phyloP scores from a whole-genome alignment of 352 stramenopile genomes.

The Phytophthora europaea region DNA sequence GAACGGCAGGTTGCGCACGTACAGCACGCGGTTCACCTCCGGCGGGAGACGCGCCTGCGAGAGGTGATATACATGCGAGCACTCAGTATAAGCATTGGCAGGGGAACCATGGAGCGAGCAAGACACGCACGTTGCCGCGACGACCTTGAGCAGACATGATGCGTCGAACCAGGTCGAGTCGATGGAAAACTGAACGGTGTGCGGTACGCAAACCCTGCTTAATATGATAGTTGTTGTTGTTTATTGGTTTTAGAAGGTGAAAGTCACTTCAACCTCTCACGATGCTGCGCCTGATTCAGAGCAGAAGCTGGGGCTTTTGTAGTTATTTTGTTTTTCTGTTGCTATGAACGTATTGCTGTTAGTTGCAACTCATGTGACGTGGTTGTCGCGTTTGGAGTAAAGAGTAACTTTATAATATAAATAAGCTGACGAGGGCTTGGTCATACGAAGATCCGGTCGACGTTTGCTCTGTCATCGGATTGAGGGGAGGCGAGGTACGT shows the following conservation, averaged over 20 bases:
- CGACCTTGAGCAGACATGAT: constrained; percentile 68
- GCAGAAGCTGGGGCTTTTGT: too few relatives aligned
- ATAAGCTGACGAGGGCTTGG: not conserved
- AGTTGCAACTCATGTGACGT: not conserved
- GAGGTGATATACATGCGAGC: not conserved
- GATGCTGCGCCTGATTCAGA: too few relatives aligned
- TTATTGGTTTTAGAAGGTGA: not conserved
- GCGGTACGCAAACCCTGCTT: not conserved
- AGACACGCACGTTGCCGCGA: constrained; percentile 64
- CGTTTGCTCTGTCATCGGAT: constrained; percentile 7
- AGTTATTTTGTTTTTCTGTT: too few relatives aligned
- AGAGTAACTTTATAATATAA: too few relatives aligned
- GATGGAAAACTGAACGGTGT: not conserved
- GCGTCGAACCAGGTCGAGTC: constrained; percentile 10
- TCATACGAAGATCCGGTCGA: constrained; percentile 11
- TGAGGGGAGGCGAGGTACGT: constrained; percentile 34
- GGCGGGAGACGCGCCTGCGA: constrained; percentile 93
- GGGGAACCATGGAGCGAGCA: not conserved
- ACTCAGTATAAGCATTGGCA: not conserved
- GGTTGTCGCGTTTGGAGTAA: not conserved
- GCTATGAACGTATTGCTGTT: not conserved
- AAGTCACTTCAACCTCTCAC: not conserved
- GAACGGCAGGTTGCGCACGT: constrained; percentile 99
- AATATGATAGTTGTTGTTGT: not conserved
- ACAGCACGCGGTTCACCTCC: constrained; percentile 98